phyloP scores from a whole-genome alignment of 371 early-diverging fungal genomes.

The Actinomortierella ambigua region DNA sequence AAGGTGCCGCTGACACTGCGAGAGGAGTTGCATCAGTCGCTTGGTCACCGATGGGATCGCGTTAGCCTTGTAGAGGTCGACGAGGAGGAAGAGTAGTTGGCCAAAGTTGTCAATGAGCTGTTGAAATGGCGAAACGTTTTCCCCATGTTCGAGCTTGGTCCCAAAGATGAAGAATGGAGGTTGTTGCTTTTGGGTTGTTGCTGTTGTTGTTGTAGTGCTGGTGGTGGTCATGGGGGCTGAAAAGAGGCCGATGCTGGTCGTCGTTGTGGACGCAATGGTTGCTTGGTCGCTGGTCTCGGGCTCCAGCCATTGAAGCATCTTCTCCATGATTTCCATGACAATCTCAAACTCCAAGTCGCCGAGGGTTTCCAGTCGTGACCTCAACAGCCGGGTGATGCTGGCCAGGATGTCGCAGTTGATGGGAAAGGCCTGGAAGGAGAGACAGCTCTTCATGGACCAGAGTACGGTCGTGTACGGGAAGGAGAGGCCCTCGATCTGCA shows the following conservation, averaged over 20 bases:
- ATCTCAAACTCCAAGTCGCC: conserved; percentile 49
- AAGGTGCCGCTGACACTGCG: conserved; percentile 57
- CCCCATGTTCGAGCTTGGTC: too few relatives aligned
- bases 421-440: conserved; percentile 21
- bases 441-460: conserved; percentile 45
- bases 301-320: conserved; percentile 22
- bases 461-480: conserved; percentile 43
- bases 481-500: conserved; percentile 42
- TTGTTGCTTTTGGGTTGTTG: conserved; percentile 13
- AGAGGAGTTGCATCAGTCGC: conserved; percentile 64
- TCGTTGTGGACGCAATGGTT: too few relatives aligned
- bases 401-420: conserved; percentile 47
- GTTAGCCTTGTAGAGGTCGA: conserved; percentile 18
- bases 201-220: background rate
- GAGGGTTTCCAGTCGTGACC: conserved; percentile 19
- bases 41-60: conserved; percentile 48
- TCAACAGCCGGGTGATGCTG: conserved; percentile 36
- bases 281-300: too few relatives aligned
- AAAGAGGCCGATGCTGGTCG: background rate
- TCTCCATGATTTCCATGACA: conserved; percentile 49
- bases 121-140: background rate
- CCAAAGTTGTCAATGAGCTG: conserved; percentile 19
- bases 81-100: conserved; percentile 16
- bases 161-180: conserved; percentile 3
- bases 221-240: background rate